phyloP scores from a whole-genome alignment of 208 protist species.

The Trypanosoma theileri region DNA sequence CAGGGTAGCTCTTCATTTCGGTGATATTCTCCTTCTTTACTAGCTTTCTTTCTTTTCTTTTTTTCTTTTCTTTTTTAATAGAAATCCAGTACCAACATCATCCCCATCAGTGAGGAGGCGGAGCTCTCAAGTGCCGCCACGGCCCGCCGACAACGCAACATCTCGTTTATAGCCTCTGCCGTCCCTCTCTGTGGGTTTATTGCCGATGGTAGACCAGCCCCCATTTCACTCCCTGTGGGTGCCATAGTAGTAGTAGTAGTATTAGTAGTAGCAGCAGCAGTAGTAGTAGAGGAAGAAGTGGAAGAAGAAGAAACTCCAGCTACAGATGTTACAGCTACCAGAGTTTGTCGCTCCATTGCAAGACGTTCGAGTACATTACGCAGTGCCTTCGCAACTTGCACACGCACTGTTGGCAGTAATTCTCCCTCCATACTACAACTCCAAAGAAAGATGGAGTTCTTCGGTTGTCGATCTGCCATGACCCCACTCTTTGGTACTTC shows the following conservation, averaged over 20 bases:
- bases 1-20: too few species aligned
- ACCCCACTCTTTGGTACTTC: conserved; percentile 57
- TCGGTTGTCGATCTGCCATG: conserved; percentile 52
- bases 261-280: background rate
- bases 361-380: conserved; percentile 38
- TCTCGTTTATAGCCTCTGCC: background rate
- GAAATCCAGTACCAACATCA: conserved; percentile 71
- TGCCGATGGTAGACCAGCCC: conserved; percentile 16
- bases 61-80: conserved; percentile 28
- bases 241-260: background rate
- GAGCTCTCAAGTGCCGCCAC: conserved; percentile 63
- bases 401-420: conserved; percentile 46
- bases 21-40: too few species aligned
- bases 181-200: background rate
- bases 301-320: background rate
- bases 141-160: conserved; percentile 22
- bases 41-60: background rate
- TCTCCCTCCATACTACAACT: conserved; percentile 33
- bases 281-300: too few species aligned
- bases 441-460: conserved; percentile 73
- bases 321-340: background rate
- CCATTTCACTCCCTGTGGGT: conserved; percentile 8
- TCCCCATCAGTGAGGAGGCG: conserved; percentile 60
- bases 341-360: conserved; percentile 24
- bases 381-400: conserved; percentile 55